phyloP scores from a whole-genome alignment of 2,329 filamentous ascomycete genomes.

The Colletotrichum melonis region DNA sequence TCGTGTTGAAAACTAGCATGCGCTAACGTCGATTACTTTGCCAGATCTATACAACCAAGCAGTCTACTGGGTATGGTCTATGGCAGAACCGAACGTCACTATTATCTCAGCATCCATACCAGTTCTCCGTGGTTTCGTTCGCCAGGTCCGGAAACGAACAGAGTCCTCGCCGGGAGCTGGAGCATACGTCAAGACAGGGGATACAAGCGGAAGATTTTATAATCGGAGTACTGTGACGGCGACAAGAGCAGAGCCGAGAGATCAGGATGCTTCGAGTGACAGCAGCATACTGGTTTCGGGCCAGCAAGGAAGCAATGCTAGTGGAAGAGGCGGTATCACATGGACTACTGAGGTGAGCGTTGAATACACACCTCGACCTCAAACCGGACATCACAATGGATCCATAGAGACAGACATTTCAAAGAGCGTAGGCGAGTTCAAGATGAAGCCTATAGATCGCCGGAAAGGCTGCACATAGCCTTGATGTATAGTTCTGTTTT shows the following conservation, averaged over 20 bases:
- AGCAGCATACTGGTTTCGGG: conserved; percentile 23
- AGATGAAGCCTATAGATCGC: background rate
- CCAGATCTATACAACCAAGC: conserved; percentile 16
- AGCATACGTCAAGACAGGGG: conserved; percentile 11
- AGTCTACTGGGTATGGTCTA: conserved; percentile 38
- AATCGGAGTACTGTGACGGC: conserved; percentile 6
- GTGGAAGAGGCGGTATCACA: background rate
- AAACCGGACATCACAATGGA: background rate
- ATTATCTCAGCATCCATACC: conserved; percentile 47
- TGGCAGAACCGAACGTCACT: conserved; percentile 44
- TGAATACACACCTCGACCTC: background rate
- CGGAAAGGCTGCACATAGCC: background rate
- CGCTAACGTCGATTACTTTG: too few relatives aligned
- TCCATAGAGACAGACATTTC: background rate
- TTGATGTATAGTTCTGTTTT: too few relatives aligned
- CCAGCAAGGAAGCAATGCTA: background rate
- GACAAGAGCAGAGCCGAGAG: background rate
- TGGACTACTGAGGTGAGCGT: conserved; percentile 14
- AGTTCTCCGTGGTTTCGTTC: conserved; percentile 41
- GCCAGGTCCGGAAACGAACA: conserved; percentile 15
- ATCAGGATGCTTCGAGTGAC: conserved; percentile 27
- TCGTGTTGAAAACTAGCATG: background rate
- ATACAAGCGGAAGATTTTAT: conserved; percentile 14
- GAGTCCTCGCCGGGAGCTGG: background rate
- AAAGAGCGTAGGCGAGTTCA: background rate